Evolutionary conservation across 257 asterid species (phyloP), one percentile per base, ranked within the genome.

Genomic region (Nyctanthes arbortristis): DNA sequence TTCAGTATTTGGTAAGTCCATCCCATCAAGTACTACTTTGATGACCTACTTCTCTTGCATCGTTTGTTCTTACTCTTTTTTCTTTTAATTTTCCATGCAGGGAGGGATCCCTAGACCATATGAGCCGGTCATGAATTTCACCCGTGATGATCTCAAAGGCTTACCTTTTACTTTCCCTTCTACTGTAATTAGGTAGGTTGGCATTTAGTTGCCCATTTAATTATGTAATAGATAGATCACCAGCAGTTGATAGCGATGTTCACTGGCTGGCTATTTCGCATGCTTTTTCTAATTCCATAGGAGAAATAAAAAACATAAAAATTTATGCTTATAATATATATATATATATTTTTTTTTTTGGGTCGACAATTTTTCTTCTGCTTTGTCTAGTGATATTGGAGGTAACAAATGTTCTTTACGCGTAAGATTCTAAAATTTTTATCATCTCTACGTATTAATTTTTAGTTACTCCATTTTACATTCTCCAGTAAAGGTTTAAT

Each of bases 91-190:
- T 64, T 28, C 66, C 61, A 60, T 75, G 77, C 89, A 92, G 98
- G 97, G 98, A 70, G 98, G 98, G 75, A 90, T 92, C 66, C 96
- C 98, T 71, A 82, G 85, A 69, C 97, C 95, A 55, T 73, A 82
- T 66, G 79, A 82, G 75, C 87, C 95, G 59, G 68, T 90, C 56
- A 31, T 92, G 80, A 82, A 78, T 82, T 85, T 88, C 84, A 82
- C 81, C 63, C 97, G 97, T 8, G 98, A 92, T 75, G 91, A 88
- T 65, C 96, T 92, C 75, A 82, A 81, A 64, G 97, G 98, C 73
- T 81, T 92, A 75, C 98, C 98, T 5, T 92, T 92, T 78, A 84
- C 87, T 47, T 90, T 92, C 61, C 98, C 98, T 59, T 75, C 93
- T 7, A 75, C 88, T 32, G 82, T 88, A 65, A 79, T 89, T 73